These are phyloP conservation scores for Fusarium napiforme DNA, from an alignment of 2,329 filamentous ascomycete genomes.

Conservation along the genomic window DNA sequence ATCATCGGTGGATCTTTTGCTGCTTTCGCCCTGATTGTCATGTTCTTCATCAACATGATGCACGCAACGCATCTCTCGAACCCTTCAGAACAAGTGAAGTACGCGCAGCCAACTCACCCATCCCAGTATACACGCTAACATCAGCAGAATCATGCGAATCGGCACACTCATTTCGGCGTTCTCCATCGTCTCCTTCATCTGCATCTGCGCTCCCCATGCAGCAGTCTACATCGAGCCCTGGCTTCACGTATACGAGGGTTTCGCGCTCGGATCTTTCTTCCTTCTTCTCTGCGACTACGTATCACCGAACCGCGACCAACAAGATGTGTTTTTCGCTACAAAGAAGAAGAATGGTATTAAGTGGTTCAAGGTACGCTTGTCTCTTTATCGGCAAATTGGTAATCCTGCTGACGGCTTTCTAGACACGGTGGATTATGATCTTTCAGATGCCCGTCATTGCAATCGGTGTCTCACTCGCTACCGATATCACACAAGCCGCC, in stretches of 20 bases:
- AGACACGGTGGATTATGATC: constrained; percentile 40
- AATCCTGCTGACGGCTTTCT: fast-evolving
- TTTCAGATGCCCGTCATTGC: constrained; percentile 39
- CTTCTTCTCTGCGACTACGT: constrained; percentile 39
- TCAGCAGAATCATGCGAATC: constrained; percentile 29
- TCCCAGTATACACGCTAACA: neutral
- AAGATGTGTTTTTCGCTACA: constrained; percentile 37
- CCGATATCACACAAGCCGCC: constrained; percentile 27
- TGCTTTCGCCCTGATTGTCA: constrained; percentile 23
- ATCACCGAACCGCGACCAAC: constrained; percentile 26
- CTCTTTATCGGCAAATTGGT: fast-evolving
- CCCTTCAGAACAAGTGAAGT: constrained; percentile 40
- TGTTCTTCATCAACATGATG: constrained; percentile 24
- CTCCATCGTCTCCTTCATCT: constrained; percentile 32
- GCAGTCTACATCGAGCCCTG: constrained; percentile 35
- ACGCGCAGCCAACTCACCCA: neutral
- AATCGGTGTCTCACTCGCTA: constrained; percentile 12
- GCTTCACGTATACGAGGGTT: constrained; percentile 31
- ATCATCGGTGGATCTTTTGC: constrained; percentile 35
- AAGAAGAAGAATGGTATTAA: constrained; percentile 30
- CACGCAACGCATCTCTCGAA: constrained; percentile 37
- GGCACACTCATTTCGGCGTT: constrained; percentile 30
- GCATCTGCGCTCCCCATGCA: constrained; percentile 10
- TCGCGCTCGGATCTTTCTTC: constrained; percentile 37
- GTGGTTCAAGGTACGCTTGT: constrained; percentile 28